Evolutionary conservation across 768 basidiomycete species (phyloP).

Genomic region (Hemileccinum rubropunctum): DNA sequence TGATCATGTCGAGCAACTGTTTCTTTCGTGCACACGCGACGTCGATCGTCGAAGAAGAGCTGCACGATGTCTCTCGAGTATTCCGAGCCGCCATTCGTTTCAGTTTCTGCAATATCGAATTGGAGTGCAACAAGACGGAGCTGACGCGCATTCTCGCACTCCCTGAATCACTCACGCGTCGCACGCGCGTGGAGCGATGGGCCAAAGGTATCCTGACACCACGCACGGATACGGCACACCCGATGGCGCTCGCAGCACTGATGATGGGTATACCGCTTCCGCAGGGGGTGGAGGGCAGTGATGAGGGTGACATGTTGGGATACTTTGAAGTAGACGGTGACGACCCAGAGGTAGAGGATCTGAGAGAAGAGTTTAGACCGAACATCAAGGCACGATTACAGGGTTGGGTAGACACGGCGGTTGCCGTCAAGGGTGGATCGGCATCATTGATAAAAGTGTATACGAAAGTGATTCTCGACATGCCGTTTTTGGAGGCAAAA

Average conservation of each 20-base stretch:
- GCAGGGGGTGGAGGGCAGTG: constrained; percentile 35
- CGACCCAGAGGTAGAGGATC: constrained; percentile 57
- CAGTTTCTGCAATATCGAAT: constrained; percentile 48
- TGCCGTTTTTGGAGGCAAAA: constrained; percentile 53
- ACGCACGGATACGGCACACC: constrained; percentile 36
- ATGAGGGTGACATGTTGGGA: constrained; percentile 46
- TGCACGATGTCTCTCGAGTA: constrained; percentile 43
- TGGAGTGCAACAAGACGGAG: constrained; percentile 38
- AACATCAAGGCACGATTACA: constrained; percentile 54
- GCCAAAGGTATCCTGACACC: constrained; percentile 47
- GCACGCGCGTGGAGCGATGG: constrained; percentile 51
- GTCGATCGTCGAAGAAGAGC: constrained; percentile 50
- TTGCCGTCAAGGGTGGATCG: constrained; percentile 38
- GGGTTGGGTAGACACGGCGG: constrained; percentile 49
- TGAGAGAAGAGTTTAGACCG: constrained; percentile 60
- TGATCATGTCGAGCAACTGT: constrained; percentile 32
- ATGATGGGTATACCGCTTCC: constrained; percentile 54
- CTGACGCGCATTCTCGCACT: constrained; percentile 47
- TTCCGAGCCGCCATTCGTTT: constrained; percentile 43
- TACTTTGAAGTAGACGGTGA: constrained; percentile 50
- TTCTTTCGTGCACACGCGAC: constrained; percentile 33
- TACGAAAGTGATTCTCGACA: constrained; percentile 42
- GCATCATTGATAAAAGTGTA: constrained; percentile 41
- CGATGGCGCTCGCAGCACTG: constrained; percentile 63
- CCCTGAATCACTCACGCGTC: constrained; percentile 39